Evolutionary conservation across 2,329 filamentous ascomycete species (phyloP), one percentile per base, ranked within the genome.

Genomic region (Coleophoma cylindrospora): DNA sequence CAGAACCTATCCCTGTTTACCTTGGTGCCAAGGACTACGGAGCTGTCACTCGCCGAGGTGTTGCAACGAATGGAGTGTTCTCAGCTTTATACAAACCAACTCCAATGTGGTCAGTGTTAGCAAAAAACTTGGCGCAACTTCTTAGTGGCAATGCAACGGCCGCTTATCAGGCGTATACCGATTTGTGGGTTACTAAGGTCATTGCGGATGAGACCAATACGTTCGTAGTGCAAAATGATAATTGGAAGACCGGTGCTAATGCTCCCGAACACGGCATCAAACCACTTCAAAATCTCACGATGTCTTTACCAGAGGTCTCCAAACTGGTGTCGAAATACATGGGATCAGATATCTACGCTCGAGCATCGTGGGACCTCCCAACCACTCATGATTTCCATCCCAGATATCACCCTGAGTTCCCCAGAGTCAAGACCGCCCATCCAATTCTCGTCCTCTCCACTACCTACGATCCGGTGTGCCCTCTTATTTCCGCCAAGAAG

Each of bases 41-140:
- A 9, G 17, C 57, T 5, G 21, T 62, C 3, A 49, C 52, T 12
- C 51, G 54, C 17, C 44, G 54, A 12, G 43, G 47, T 5, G 22
- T 59, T 4, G 56, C 45, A 46, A 55, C 52, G 3, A 57, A 63
- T 1, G 71, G 66, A 8, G 57, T 75, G 2, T 74, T 74, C 38
- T 61, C 61, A 0, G 58, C 64, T 5, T 55, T 76, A 9, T 72
- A 72, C 55, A 67, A 64, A 40, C 70, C 72, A 21, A 22, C 27
- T 21, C 32, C 48, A 11, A 27, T 27, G 27, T 57, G 55, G 55
- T 47, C 46, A 11, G 36, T 19, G 12, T 34, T 57, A 12, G 55
- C 55, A 21, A 47, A 45, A 6, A 54, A 51, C 22, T 53, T 57
- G 33, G 55, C 55, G 11, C 49, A 46, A 19, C 47, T 57, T 10